Evolutionary conservation across 805 yeast genomes (phyloP), one percentile per base, ranked within the genome.

Genomic region (Nakazawaea populi): DNA sequence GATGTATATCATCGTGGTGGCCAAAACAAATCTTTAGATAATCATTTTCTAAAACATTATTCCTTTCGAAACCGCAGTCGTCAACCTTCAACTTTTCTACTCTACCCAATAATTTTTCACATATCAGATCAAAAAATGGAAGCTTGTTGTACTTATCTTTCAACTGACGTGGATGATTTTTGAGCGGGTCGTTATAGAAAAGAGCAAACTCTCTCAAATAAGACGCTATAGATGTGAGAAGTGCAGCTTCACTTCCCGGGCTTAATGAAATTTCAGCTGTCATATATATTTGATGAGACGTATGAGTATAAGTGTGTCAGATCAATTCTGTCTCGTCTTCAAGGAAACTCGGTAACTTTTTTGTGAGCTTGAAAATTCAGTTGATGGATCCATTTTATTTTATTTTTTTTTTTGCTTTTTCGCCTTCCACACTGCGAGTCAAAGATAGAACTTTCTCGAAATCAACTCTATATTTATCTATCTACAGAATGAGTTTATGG

Each of bases 401-500:
- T 34, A 34, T 34, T 34, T 34, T 34, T 34, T 34, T 34, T 38
- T 12, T 38, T 38, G 12, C 18, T 38, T 10, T 14, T 40, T 40
- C 24, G 43, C 43, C 43, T 24, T 40, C 30, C 31, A 18, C 18
- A 40, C 27, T 38, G 14, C 14, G 12, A 18, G 14, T 3, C 2
- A 37, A 8, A 29, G n/a, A 42, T 30, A 29, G 45, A 42, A 42
- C 27, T 12, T 42, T 42, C 36, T 42, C 36, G 45, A 38, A 46
- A 30, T 14, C 5, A 34, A 5, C 9, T 32, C n/a, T 28, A 31
- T 12, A 18, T 12, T 14, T 5, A 34, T 6, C 9, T 32, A 18
- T 28, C 18, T 12, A 18, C 12, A 49, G 29, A 2, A 60, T 60
- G 64, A 54, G 58, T 14, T 52, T 62, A 1, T 63, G 67, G 67